A percentile compares a stretch with the other conserved stretches of the same genome.
Evolutionary conservation across 331 rosid species (phyloP).

Genomic region (Arachis monticola): DNA sequence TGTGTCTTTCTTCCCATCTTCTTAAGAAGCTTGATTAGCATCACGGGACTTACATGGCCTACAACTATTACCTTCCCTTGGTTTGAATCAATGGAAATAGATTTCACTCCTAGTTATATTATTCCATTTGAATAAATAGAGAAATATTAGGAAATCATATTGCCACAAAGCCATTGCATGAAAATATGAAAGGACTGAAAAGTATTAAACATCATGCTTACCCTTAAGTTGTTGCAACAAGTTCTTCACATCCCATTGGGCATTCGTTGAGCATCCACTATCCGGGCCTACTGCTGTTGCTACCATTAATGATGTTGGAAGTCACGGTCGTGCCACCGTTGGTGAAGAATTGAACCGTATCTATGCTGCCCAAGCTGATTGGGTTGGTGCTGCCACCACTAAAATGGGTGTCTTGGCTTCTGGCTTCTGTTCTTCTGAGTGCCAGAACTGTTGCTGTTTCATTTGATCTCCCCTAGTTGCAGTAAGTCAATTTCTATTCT

Average conservation of each 20-base stretch:
- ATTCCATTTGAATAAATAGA: not conserved
- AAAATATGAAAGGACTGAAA: not conserved
- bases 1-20: conserved; percentile 37
- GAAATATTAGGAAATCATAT: not conserved
- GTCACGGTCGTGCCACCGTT: no score
- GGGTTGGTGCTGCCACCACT: no score
- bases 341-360: no score
- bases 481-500: no score
- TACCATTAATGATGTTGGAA: no score
- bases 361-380: no score
- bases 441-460: no score
- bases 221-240: conserved; percentile 34
- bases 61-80: conserved; percentile 32
- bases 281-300: no score
- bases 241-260: conserved; percentile 22
- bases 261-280: conserved; percentile 14
- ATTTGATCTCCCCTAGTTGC: no score
- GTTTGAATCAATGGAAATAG: conserved; percentile 31
- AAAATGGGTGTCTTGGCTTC: no score
- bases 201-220: not conserved
- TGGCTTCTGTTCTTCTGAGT: no score
- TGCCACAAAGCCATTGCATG: not conserved
- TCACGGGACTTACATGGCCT: conserved; percentile 32
- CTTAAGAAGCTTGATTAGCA: conserved; percentile 28
- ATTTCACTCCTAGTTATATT: conserved; percentile 30